phyloP scores from a whole-genome alignment of 345 rosid genomes.

The Rhodamnia argentea region DNA sequence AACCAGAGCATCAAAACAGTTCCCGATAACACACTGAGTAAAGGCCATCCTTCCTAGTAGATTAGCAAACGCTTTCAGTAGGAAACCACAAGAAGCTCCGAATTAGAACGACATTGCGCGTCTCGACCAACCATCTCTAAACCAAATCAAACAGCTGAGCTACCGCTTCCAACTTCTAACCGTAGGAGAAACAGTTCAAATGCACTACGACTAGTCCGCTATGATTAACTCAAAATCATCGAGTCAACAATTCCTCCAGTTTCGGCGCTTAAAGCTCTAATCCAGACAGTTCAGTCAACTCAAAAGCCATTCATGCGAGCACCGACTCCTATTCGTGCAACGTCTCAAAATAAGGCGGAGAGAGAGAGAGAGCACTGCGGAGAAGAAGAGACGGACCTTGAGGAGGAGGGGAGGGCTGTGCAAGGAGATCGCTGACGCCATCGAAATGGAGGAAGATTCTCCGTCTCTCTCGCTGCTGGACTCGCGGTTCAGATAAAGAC shows the following conservation, averaged over 20 bases:
- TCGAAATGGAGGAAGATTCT: background rate
- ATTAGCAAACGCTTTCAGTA: background rate
- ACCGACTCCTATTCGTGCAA: background rate
- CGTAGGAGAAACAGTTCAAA: background rate
- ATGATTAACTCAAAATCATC: background rate
- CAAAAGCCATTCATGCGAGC: background rate
- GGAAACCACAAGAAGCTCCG: background rate
- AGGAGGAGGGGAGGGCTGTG: conserved; percentile 27
- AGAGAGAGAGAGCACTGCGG: background rate
- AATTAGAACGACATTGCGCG: background rate
- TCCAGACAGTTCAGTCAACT: background rate
- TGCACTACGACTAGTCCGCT: background rate
- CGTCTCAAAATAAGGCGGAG: background rate
- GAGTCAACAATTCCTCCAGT: background rate
- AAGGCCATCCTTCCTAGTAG: background rate
- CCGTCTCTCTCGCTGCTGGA: background rate
- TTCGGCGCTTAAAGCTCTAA: background rate
- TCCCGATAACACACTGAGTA: background rate
- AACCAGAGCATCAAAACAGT: background rate
- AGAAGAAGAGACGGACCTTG: conserved; percentile 25
- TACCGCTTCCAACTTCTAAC: background rate
- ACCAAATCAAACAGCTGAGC: background rate
- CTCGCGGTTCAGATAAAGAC: background rate
- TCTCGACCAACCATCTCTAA: background rate
- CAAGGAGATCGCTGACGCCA: conserved; percentile 50